These are phyloP conservation scores for Zygosaccharomyces sapae DNA, from an alignment of 1,139 yeast genomes.

Conservation along the genomic window DNA sequence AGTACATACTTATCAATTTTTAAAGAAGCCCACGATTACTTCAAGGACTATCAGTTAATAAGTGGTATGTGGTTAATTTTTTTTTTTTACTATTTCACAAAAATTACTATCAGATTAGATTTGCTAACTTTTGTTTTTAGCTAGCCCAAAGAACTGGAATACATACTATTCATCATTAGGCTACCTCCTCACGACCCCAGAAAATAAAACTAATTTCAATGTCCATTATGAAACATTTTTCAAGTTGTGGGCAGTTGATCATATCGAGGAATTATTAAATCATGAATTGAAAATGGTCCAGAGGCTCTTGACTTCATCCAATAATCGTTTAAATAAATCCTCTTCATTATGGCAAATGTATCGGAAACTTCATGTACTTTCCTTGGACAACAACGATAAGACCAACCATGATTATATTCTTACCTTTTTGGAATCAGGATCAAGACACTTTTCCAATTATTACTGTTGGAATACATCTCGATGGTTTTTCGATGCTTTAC, in stretches of 20 bases:
- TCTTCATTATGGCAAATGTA: conserved; percentile 42
- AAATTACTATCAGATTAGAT: conserved; percentile 1
- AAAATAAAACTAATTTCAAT: conserved; percentile 38
- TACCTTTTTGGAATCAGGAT: conserved; percentile 30
- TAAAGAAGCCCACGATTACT: conserved; percentile 32
- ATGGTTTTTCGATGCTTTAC: conserved; percentile 33
- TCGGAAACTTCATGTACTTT: conserved; percentile 31
- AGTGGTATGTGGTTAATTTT: conserved; percentile 10
- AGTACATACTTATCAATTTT: conserved; percentile 29
- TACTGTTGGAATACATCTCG: conserved; percentile 43
- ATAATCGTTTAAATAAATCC: conserved; percentile 43
- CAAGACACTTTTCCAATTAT: conserved; percentile 42
- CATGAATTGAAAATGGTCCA: conserved; percentile 32
- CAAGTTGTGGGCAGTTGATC: conserved; percentile 7
- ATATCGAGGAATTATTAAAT: conserved; percentile 15
- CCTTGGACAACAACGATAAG: neutral
- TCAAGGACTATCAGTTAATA: conserved; percentile 12
- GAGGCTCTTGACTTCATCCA: conserved; percentile 37
- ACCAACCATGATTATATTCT: conserved; percentile 3
- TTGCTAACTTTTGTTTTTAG: neutral
- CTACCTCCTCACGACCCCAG: conserved; percentile 40
- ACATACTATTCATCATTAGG: conserved; percentile 35
- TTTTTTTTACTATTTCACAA: neutral
- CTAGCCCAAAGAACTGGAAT: conserved; percentile 1
- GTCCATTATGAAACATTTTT: conserved; percentile 30